Conservation (phyloP, 202 grass and related monocot species). For the Carex sylvatica region DNA sequence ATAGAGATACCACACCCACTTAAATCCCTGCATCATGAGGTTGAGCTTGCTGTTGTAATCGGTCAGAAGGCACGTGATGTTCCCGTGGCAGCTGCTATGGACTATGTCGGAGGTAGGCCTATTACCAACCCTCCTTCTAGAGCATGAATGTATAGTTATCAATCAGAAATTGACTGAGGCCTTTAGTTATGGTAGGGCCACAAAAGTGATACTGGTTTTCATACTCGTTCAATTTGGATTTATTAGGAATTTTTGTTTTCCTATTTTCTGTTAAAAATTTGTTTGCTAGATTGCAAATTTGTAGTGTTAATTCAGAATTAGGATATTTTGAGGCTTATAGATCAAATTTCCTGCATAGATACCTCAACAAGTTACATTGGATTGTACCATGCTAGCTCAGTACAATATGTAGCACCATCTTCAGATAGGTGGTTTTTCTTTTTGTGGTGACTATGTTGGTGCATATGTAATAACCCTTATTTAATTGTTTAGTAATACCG, state of each 20-base stretch:
- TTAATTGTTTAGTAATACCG: neutral
- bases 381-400: neutral
- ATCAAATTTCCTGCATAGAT: neutral
- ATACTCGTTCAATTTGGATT: neutral
- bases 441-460: neutral
- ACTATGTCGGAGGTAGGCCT: constrained; percentile 69
- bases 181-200: neutral
- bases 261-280: neutral
- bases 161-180: neutral
- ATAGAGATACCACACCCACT: constrained; percentile 83
- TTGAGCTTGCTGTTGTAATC: constrained; percentile 92
- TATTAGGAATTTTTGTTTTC: neutral
- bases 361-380: neutral
- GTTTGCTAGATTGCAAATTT: neutral
- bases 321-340: neutral
- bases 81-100: constrained; percentile 66
- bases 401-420: neutral
- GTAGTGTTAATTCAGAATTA: neutral
- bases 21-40: constrained; percentile 83
- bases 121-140: neutral
- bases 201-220: neutral
- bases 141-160: neutral
- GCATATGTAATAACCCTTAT: neutral
- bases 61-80: constrained; percentile 65
- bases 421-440: neutral